Percentiles rank a stretch among this genome's conserved stretches.
These are phyloP conservation scores for Talaromyces albobiverticillius DNA, from an alignment of 2,329 filamentous ascomycete genomes.

Conservation along the genomic window DNA sequence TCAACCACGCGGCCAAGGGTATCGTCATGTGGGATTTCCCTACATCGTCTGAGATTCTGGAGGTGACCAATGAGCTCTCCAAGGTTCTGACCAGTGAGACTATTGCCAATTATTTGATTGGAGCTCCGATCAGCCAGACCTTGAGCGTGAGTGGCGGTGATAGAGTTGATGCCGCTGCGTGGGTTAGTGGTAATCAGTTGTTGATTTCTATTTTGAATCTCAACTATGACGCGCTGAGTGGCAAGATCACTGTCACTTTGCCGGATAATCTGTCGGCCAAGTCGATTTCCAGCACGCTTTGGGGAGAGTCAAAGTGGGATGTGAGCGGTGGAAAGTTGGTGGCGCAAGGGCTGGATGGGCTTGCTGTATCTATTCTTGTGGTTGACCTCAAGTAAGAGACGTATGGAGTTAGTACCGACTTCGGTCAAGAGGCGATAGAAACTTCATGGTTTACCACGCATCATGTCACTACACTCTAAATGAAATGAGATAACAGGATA, in stretches of 20 bases:
- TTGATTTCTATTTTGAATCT: constrained; percentile 40
- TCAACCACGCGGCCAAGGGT: constrained; percentile 52
- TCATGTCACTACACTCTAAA: too few species aligned
- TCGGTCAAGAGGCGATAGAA: too few species aligned
- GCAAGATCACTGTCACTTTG: constrained; percentile 14
- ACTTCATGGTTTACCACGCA: too few species aligned
- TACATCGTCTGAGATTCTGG: constrained; percentile 31
- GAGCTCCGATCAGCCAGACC: constrained; percentile 22
- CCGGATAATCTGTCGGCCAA: neutral
- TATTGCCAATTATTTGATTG: constrained; percentile 39
- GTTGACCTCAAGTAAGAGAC: neutral
- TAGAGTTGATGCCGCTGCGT: constrained; percentile 41
- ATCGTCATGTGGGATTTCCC: constrained; percentile 52
- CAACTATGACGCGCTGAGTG: constrained; percentile 22
- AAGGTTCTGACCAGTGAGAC: constrained; percentile 33
- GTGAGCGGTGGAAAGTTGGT: neutral
- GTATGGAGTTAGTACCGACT: too few species aligned
- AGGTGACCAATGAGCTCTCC: constrained; percentile 38
- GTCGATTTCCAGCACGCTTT: neutral
- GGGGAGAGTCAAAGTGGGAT: constrained; percentile 3
- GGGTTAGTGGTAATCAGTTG: constrained; percentile 34
- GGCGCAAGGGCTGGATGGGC: neutral
- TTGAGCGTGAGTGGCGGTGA: constrained; percentile 23
- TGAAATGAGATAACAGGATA: too few species aligned
- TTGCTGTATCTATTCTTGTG: neutral